Conservation (phyloP, 2,329 filamentous ascomycete genomes). For the Curvularia spicifera region DNA sequence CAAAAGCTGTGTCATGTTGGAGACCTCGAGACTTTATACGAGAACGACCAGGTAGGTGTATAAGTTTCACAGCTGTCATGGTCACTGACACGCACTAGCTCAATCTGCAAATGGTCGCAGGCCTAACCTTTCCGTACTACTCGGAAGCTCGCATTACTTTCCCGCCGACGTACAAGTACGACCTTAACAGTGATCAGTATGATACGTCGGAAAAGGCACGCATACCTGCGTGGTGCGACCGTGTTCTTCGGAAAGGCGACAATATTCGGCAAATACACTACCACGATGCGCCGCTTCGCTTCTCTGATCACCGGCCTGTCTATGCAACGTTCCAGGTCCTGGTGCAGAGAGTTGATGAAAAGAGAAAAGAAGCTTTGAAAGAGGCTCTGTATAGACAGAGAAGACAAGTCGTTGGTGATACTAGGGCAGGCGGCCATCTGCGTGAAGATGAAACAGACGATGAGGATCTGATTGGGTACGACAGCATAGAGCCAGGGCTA, state of each 20-base stretch:
- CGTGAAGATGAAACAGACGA: slow-evolving; percentile 68
- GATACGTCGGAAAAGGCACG: slow-evolving; percentile 94
- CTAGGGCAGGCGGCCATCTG: slow-evolving; percentile 61
- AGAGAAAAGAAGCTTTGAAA: slow-evolving; percentile 72
- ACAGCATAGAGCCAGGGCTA: slow-evolving; percentile 79
- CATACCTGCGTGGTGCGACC: slow-evolving; percentile 97
- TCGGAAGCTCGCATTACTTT: slow-evolving; percentile 89
- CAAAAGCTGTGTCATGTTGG: slow-evolving; percentile 73
- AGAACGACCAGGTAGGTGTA: slow-evolving; percentile 78
- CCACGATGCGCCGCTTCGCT: slow-evolving; percentile 78
- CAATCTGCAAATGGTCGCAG: slow-evolving; percentile 95
- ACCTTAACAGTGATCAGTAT: slow-evolving; percentile 85
- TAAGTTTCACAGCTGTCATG: neutral
- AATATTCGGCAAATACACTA: slow-evolving; percentile 86
- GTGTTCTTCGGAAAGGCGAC: slow-evolving; percentile 83
- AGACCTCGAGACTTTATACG: slow-evolving; percentile 80
- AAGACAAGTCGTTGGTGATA: slow-evolving; percentile 69
- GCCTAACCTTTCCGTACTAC: slow-evolving; percentile 87
- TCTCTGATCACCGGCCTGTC: slow-evolving; percentile 96
- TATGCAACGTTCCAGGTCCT: slow-evolving; percentile 87
- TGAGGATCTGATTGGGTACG: slow-evolving; percentile 81
- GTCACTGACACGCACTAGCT: slow-evolving; percentile 61
- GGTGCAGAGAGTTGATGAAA: slow-evolving; percentile 81
- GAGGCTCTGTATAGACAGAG: slow-evolving; percentile 74
- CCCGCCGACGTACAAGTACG: slow-evolving; percentile 93